Evolutionary conservation across 1,139 yeast genomes (phyloP), one percentile per base, ranked within the genome.

Genomic region (Zygoascus sp.): DNA sequence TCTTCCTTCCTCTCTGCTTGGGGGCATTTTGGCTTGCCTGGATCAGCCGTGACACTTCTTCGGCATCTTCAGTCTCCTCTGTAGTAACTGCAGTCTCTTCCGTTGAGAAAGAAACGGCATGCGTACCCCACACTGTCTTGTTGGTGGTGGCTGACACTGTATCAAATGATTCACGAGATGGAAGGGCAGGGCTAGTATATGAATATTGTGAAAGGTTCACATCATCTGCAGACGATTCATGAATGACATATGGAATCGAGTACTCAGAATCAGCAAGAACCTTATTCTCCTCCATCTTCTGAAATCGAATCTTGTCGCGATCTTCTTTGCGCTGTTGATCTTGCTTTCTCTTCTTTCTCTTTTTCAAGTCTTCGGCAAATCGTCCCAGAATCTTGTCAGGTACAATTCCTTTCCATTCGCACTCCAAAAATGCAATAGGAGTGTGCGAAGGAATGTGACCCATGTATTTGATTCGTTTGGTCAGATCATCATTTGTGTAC

Each of bases 361-460:
- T 80, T 15, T 65, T 67, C 28, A 92, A 68, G 53, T 85, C 94
- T 21, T 71, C 72, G 41, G 75, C 71, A 64, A 82, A 88, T 27
- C 63, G 61, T 1, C 67, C 64, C 70, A 83, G 78, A 0, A 83
- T 75, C 19, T 77, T 81, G 6, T 66, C 65, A 2, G 76, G 69
- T 0, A 82, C 65, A 27, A 73, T 56, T 11, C 62, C 67, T 54
- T 78, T 65, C 97, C 98, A 92, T 59, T 87, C 81, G 50, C 96
- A 77, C 58, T 92, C 97, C 49, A 94, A 60, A 54, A 88, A 82
- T 11, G 92, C 95, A 40, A 92, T 66, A 39, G 85, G 84, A 0
- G 96, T 81, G 1, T 97, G 97, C 27, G 79, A 62, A 0, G 99
- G 97, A 32, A 89, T 66, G 64, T 90, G 95, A 0, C 85, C 75